Base-by-base conservation (phyloP, 192 early-diverging fungal species). In the Coemansia sp. region DNA sequence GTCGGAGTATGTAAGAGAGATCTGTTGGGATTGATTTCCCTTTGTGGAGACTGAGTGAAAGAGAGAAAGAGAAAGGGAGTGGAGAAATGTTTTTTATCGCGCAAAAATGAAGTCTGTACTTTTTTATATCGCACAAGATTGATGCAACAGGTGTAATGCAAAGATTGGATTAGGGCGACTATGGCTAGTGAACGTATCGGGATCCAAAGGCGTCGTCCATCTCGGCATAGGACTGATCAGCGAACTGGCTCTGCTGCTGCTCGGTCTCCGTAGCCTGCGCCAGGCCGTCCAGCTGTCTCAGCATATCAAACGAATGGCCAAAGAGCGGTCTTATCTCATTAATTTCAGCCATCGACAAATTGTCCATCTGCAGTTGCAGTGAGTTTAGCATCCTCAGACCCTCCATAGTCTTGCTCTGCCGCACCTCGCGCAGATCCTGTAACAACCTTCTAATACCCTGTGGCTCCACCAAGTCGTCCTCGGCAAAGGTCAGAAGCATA, bases 291-390 rank as follows among this genome's bases (percentile, higher is more conserved):
- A 84, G 46, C 39, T 69, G 75, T 10, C 73, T 60, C 51, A 84
- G 70, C 81, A 78, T 78, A 27, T 94, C 88, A 74, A 92, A 95
- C 17, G 94, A 92, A 23, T 81, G 84, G 8, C 86, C 74, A 77
- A 98, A 96, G 66, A 98, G 88, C 1, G 94, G 94, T n/a, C 95
- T 86, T 64, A 98, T 94, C 77, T 94, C 93, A 50, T 96, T 95
- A 66, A 98, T 89, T 68, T 98, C 95, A 77, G 93, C 90, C 23
- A 88, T 79, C 27, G 92, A 87, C 65, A 98, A 69, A 65, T 94
- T 92, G 73, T 95, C 89, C 86, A 95, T 89, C 85, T 93, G 90
- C 29, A 95, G 81, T 70, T 90, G 89, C 23, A 80, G 70, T 34
- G 82, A 73, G 71, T 91, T 90, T 12, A 96, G 74, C 50, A 75